These are phyloP conservation scores for Gynochthodes officinalis DNA, from an alignment of 257 asterid species.

Conservation along the genomic window DNA sequence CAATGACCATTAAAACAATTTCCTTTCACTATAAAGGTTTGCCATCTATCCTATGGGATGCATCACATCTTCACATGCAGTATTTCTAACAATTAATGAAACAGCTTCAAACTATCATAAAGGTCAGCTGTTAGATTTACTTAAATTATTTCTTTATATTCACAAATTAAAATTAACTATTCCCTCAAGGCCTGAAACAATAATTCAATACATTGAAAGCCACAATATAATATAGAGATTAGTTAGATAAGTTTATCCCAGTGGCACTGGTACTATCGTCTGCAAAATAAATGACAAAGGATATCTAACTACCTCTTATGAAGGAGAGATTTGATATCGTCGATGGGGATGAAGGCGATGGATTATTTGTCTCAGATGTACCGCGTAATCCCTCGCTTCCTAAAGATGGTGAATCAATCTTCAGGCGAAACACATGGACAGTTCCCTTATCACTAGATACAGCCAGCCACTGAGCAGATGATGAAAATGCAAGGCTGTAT, in stretches of 20 bases:
- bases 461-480: slow-evolving; percentile 88
- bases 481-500: slow-evolving; percentile 78
- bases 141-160: background rate
- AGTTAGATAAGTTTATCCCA: background rate
- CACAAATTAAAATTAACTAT: background rate
- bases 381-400: slow-evolving; percentile 51
- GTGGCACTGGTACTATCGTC: background rate
- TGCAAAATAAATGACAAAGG: background rate
- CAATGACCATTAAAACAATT: background rate
- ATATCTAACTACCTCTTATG: slow-evolving; percentile 53
- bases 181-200: background rate
- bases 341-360: slow-evolving; percentile 33
- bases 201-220: background rate
- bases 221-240: background rate
- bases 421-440: slow-evolving; percentile 78
- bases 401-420: slow-evolving; percentile 55
- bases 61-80: background rate
- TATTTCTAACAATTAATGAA: background rate
- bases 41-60: background rate
- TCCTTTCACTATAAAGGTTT: background rate
- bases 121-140: background rate
- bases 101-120: no score
- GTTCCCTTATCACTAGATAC: slow-evolving; percentile 98
- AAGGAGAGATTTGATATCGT: slow-evolving; percentile 73
- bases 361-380: slow-evolving; percentile 40